phyloP scores from a whole-genome alignment of 495 filamentous ascomycete genomes.

The Aspergillus sparsus region DNA sequence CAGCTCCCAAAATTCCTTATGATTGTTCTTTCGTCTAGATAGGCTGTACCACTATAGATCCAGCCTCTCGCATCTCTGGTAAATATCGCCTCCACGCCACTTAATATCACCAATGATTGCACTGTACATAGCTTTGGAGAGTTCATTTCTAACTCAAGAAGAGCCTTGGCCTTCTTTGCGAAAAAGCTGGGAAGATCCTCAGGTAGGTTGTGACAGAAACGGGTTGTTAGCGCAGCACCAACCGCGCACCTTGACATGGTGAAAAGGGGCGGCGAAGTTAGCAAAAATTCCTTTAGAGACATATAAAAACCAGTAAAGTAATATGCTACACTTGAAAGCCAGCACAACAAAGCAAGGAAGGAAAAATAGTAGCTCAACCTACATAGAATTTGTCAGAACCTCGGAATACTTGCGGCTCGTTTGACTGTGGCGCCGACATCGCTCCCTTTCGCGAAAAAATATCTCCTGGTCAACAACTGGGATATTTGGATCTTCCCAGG shows the following conservation, averaged over 20 bases:
- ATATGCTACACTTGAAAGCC: too few relatives aligned
- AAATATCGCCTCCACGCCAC: constrained; percentile 20
- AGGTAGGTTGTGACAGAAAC: constrained; percentile 17
- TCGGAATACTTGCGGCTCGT: constrained; percentile 29
- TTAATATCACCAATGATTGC: constrained; percentile 32
- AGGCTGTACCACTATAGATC: constrained; percentile 32
- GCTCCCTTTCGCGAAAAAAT: constrained; percentile 12
- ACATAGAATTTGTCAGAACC: constrained; percentile 33
- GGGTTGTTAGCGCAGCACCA: constrained; percentile 24
- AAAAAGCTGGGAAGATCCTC: constrained; percentile 27
- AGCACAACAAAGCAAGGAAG: not conserved
- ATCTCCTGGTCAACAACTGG: constrained; percentile 34
- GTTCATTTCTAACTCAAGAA: constrained; percentile 32
- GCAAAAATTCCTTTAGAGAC: too few relatives aligned
- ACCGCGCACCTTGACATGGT: constrained; percentile 33
- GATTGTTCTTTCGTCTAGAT: too few relatives aligned
- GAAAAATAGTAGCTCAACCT: constrained; percentile 3
- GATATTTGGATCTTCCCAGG: constrained; percentile 38
- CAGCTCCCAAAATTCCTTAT: too few relatives aligned
- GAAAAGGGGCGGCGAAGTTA: too few relatives aligned
- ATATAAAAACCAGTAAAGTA: too few relatives aligned
- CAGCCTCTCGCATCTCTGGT: constrained; percentile 32
- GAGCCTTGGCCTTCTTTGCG: constrained; percentile 25
- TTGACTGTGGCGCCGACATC: constrained; percentile 11
- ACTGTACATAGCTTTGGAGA: constrained; percentile 27